Percentiles rank a stretch among this genome's conserved stretches.
These are phyloP conservation scores for Xanthoconium stramineum DNA, from an alignment of 768 basidiomycete genomes.

Conservation along the genomic window DNA sequence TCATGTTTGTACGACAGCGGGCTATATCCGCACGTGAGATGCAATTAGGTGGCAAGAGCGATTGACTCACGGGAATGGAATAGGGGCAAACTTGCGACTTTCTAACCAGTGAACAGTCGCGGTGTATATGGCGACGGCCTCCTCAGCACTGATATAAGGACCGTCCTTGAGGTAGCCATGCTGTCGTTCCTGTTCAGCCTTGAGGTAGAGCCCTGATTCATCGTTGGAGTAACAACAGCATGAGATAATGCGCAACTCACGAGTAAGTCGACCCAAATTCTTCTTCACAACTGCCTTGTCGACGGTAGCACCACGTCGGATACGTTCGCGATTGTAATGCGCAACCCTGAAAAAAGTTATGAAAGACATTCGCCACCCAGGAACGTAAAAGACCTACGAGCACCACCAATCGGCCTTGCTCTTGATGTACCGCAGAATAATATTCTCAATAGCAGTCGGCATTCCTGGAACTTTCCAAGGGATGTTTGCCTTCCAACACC, in stretches of 20 bases:
- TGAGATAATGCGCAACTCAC: constrained; percentile 39
- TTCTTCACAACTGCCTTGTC: constrained; percentile 99
- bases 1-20: constrained; percentile 99
- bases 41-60: not conserved
- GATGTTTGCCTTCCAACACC: constrained; percentile 96
- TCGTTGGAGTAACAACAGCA: constrained; percentile 1
- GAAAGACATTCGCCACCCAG: not conserved
- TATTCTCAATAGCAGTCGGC: constrained; percentile 99
- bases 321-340: constrained; percentile 97
- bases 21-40: constrained; percentile 33
- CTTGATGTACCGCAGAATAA: constrained; percentile 98
- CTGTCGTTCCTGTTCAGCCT: constrained; percentile 98
- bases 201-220: constrained; percentile 75
- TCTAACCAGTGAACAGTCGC: constrained; percentile 99
- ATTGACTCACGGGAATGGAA: constrained; percentile 85
- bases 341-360: constrained; percentile 59
- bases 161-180: constrained; percentile 99
- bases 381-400: constrained; percentile 49
- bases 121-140: constrained; percentile 98
- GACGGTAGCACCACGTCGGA: constrained; percentile 93
- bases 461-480: constrained; percentile 99
- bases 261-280: constrained; percentile 96
- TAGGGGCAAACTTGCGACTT: constrained; percentile 95
- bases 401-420: constrained; percentile 99
- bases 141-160: constrained; percentile 97